phyloP scores from a whole-genome alignment of 2,329 filamentous ascomycete species.

The Colletotrichum liriopes region DNA sequence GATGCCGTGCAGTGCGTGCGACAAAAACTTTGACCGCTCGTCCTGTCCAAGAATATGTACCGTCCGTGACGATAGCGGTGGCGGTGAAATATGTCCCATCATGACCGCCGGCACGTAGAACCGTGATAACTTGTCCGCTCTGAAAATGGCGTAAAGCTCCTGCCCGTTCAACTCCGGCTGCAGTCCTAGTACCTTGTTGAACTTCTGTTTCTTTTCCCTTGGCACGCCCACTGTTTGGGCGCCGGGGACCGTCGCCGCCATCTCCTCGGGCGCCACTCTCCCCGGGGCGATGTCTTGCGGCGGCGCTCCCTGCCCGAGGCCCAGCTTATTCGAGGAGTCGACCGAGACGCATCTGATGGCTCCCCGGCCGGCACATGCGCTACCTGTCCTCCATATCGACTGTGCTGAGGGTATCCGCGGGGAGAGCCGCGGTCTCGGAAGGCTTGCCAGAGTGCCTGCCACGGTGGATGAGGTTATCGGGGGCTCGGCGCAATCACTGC shows the following conservation, averaged over 20 bases:
- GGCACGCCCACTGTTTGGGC: slow-evolving; percentile 39
- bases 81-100: slow-evolving; percentile 49
- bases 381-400: slow-evolving; percentile 60
- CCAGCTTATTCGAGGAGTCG: slow-evolving; percentile 47
- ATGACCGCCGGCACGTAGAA: slow-evolving; percentile 57
- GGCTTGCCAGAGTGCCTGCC: slow-evolving; percentile 50
- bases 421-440: slow-evolving; percentile 60
- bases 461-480: slow-evolving; percentile 36
- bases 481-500: slow-evolving; percentile 38
- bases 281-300: slow-evolving; percentile 30
- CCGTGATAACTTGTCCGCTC: slow-evolving; percentile 44
- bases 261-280: slow-evolving; percentile 44
- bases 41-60: slow-evolving; percentile 61
- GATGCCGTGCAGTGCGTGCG: slow-evolving; percentile 58
- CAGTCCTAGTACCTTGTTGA: slow-evolving; percentile 37
- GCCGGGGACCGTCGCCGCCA: slow-evolving; percentile 46
- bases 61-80: slow-evolving; percentile 53
- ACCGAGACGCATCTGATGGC: slow-evolving; percentile 51
- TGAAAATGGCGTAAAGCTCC: slow-evolving; percentile 44
- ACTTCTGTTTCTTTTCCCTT: slow-evolving; percentile 11
- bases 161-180: slow-evolving; percentile 33
- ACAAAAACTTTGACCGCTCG: slow-evolving; percentile 58
- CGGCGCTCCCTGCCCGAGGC: slow-evolving; percentile 19
- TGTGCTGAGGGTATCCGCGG: slow-evolving; percentile 58
- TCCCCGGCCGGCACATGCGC: slow-evolving; percentile 54